Base-by-base conservation (phyloP, 129 eudicot genomes). In the Ambrosia trifida region DNA sequence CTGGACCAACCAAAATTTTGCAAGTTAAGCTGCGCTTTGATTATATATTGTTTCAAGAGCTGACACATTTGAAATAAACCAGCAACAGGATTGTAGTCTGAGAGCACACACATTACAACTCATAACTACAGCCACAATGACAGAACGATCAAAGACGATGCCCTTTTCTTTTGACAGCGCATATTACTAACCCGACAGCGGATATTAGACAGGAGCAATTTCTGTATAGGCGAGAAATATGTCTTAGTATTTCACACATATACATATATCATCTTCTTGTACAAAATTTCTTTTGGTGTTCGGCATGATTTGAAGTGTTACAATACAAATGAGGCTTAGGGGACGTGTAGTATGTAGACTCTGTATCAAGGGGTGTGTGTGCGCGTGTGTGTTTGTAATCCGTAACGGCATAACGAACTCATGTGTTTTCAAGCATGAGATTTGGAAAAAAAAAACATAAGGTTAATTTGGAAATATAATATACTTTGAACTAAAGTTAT, bases 31-130 rank as follows among this genome's bases (percentile, higher is more conserved):
- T 44, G 24, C 12, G 44, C 6, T 40, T 41, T 45, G 69, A 38
- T 35, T 7, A 38, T 20, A 40, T 40, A 44, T 45, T 43, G 59
- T 28, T 54, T 63, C 60, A 52, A 13, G 18, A 36, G 47, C 75
- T 59, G 14, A 73, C 38, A 66, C 3, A 31, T 11, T 18, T 78
- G 16, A 33, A 66, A 28, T 9, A 31, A 67, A 73, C 18, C 83
- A 88, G 93, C 86, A 83, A 77, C 88, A 79, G 40, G 86, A 89
- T 66, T 91, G 83, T 60, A 88, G 96, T 81, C 76, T 88, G 72
- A 84, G 85, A 66, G 64, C 84, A 14, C 90, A 88, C 13, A 19
- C 83, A 47, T 63, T 88, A 64, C 97, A 88, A 72, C 69, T 82
- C 46, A 76, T 11, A 69, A 75, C 53, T 71, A 59, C 73, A 72